Evolutionary conservation across 2,329 filamentous ascomycete genomes (phyloP), one percentile per base, ranked within the genome.

Genomic region (Rhynchosporium secalis): DNA sequence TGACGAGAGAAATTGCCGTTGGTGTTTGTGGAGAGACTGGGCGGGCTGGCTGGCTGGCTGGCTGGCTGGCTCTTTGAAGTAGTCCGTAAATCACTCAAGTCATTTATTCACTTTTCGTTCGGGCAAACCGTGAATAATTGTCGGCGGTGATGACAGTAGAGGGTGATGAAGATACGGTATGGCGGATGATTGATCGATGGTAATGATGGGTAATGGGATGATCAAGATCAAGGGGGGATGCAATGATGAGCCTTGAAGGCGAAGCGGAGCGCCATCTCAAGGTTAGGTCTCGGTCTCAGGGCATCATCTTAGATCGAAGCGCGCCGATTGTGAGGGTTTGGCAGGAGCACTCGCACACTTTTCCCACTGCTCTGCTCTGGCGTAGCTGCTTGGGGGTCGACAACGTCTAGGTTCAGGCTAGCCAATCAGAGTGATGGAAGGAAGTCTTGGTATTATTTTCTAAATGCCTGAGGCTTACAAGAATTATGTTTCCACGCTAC

Each of bases 1-100:
- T 54, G 54, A 56, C 29, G 54, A 56, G 41, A 46, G 54, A 45
- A 56, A 58, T 33, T 58, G 43, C 33, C 56, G 56, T 48, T 29
- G 45, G 43, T 48, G 43, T 54, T 54, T 54, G 51, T 12, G 51
- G 51, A 41, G 12, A 54, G 51, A 33, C 33, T 20, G 38, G 51
- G 51, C 49, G 38, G 49, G 49, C 33, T 54, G 29, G 47, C 47
- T 48, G 46, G 45, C 33, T 54, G 29, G 47, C 47, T 48, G 46
- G 45, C 20, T 46, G 20, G 48, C 48, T 52, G 48, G 48, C 31
- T 54, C 51, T 54, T 54, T 54, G 33, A 54, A 54, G 51, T 54
- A 9, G 33, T 26, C 26, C 9, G 26, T 48, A n/a, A 15, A 3
- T 54, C 51, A 26, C 15, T 38, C 45, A 26, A 8, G 26, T 20